Conservation (phyloP, 257 asterid species). For the Solanum rostratum region DNA sequence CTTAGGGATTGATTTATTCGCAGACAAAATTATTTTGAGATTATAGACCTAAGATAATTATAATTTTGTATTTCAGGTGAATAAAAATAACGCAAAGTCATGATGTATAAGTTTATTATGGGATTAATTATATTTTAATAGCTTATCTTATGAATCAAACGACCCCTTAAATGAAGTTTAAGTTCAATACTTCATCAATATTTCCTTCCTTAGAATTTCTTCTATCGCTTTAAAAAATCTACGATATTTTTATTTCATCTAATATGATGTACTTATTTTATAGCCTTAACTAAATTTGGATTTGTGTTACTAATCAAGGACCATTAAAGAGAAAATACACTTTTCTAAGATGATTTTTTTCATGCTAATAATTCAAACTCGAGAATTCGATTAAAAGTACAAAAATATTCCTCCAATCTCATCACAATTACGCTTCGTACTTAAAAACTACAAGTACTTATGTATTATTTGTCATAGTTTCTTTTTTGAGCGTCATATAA, state of each 20-base stretch:
- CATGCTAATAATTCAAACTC: background rate
- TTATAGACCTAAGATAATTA: background rate
- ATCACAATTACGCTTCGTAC: background rate
- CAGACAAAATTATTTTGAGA: accelerated
- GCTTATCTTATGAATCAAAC: background rate
- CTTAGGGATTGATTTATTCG: accelerated
- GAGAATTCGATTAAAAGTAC: background rate
- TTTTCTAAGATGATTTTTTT: accelerated
- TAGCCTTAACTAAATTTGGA: background rate
- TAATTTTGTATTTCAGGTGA: background rate
- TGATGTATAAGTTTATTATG: background rate
- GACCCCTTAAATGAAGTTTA: background rate
- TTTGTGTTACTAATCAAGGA: background rate
- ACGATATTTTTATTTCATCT: background rate
- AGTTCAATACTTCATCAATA: background rate
- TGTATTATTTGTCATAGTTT: background rate
- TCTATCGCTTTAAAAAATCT: background rate
- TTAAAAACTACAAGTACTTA: background rate
- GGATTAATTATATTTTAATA: background rate
- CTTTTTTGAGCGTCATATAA: too few relatives aligned
- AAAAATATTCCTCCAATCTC: too few relatives aligned
- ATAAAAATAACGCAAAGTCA: background rate
- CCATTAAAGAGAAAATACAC: background rate
- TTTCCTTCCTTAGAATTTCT: background rate
- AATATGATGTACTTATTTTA: background rate